phyloP scores from a whole-genome alignment of 1,284 basidiomycete species.

The Agroathelia rolfsii region DNA sequence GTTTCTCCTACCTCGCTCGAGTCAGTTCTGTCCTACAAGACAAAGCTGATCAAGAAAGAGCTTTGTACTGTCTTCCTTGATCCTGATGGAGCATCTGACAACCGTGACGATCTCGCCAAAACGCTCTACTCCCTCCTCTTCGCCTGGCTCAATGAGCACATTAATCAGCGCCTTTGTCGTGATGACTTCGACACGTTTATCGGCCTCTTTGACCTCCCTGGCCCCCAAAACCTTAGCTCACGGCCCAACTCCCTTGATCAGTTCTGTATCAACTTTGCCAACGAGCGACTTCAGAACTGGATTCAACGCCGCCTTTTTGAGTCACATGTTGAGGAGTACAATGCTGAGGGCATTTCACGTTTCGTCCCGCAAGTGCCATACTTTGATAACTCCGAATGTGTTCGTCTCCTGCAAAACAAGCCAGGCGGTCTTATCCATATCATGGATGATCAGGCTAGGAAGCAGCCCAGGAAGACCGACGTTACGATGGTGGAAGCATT shows the following conservation, averaged over 20 bases:
- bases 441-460: constrained; percentile 91
- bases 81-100: constrained; percentile 84
- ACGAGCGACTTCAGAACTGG: constrained; percentile 84
- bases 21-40: constrained; percentile 84
- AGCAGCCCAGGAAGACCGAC: constrained; percentile 85
- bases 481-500: constrained; percentile 93
- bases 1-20: constrained; percentile 71
- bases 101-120: constrained; percentile 89
- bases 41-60: constrained; percentile 88
- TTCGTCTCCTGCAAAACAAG: constrained; percentile 78
- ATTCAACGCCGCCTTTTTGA: constrained; percentile 78
- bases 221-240: constrained; percentile 81
- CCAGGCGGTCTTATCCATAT: constrained; percentile 93
- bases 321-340: constrained; percentile 72
- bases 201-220: constrained; percentile 92
- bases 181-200: constrained; percentile 90
- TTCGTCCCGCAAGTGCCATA: constrained; percentile 69
- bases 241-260: constrained; percentile 89
- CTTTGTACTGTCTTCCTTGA: constrained; percentile 95
- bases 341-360: constrained; percentile 71
- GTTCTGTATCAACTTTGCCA: constrained; percentile 93
- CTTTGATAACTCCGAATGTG: constrained; percentile 88
- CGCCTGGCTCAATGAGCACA: constrained; percentile 92
- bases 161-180: constrained; percentile 89
- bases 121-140: constrained; percentile 92